phyloP scores from a whole-genome alignment of 78 protist genomes.

The Dictyostelium discoideum region DNA sequence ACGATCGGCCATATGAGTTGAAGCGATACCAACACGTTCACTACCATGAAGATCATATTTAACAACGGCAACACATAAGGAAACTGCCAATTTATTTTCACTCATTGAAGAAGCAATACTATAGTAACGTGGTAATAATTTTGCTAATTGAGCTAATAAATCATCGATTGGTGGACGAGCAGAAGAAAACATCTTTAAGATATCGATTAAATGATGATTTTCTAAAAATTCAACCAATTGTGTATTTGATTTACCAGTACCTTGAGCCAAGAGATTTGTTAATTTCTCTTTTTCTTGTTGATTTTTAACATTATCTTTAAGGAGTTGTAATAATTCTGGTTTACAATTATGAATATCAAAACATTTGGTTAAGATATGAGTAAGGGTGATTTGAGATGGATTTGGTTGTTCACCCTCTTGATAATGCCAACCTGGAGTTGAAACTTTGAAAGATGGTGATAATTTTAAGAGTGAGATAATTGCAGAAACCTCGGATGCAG shows the following conservation, averaged over 20 bases:
- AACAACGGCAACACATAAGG: conserved; percentile 84
- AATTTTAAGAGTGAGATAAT: not conserved
- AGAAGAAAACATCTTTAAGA: conserved; percentile 36
- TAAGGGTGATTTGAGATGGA: conserved; percentile 39
- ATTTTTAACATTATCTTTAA: conserved; percentile 17
- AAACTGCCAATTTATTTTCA: not conserved
- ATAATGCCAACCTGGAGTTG: conserved; percentile 61
- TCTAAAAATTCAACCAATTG: not conserved
- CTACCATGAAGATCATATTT: conserved; percentile 27
- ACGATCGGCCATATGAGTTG: conserved; percentile 60
- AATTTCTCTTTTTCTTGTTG: conserved; percentile 4
- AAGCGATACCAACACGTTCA: conserved; percentile 61
- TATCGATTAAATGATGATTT: conserved; percentile 43
- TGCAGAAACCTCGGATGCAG: conserved; percentile 2
- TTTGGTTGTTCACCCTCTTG: conserved; percentile 54
- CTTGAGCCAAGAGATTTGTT: not conserved
- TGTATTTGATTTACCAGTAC: conserved; percentile 41
- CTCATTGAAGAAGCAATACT: conserved; percentile 91
- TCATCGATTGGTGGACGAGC: conserved; percentile 86
- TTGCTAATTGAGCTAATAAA: conserved; percentile 87
- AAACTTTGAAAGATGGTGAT: not conserved
- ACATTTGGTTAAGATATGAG: conserved; percentile 54
- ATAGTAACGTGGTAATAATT: conserved; percentile 92
- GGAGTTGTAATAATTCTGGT: conserved; percentile 26
- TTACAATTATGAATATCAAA: conserved; percentile 57